Evolutionary conservation across 2,329 filamentous ascomycete species (phyloP).

Genomic region (Amauroascus verrucosus): DNA sequence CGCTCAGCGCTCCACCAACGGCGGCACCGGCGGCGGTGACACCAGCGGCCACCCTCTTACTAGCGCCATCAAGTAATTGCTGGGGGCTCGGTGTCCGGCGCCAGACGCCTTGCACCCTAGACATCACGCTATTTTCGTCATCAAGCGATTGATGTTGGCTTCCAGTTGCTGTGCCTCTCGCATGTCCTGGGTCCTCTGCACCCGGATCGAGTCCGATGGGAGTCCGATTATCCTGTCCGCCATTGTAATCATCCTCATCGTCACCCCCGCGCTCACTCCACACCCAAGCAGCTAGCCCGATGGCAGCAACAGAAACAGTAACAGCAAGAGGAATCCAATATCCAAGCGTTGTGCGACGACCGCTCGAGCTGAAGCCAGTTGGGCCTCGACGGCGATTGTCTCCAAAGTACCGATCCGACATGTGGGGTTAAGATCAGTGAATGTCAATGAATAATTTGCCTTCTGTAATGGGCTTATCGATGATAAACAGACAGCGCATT

Average conservation of each 20-base stretch:
- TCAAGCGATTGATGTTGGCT: slow-evolving; percentile 28
- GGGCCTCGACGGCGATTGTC: slow-evolving; percentile 31
- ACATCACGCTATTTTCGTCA: slow-evolving; percentile 54
- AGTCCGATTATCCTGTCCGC: slow-evolving; percentile 29
- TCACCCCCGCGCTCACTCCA: slow-evolving; percentile 79
- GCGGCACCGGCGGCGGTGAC: slow-evolving; percentile 73
- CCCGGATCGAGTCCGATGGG: slow-evolving; percentile 21
- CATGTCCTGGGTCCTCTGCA: slow-evolving; percentile 22
- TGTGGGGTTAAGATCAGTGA: slow-evolving; percentile 23
- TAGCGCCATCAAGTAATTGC: slow-evolving; percentile 75
- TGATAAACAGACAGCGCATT: slow-evolving; percentile 23
- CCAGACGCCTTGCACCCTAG: slow-evolving; percentile 70
- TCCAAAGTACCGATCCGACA: slow-evolving; percentile 31
- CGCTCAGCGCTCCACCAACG: slow-evolving; percentile 69
- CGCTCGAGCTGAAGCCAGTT: slow-evolving; percentile 34
- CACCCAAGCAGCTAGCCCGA: slow-evolving; percentile 79
- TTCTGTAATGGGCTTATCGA: slow-evolving; percentile 4
- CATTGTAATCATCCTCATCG: slow-evolving; percentile 54
- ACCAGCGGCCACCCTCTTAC: slow-evolving; percentile 68
- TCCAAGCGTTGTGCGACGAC: slow-evolving; percentile 38
- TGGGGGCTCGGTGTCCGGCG: slow-evolving; percentile 76
- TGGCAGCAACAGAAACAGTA: slow-evolving; percentile 77
- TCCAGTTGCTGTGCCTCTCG: slow-evolving; percentile 25
- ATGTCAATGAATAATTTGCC: slow-evolving; percentile 17
- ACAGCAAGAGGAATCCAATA: slow-evolving; percentile 85